These are phyloP conservation scores for Phaeosphaeria sp. DNA, from an alignment of 2,329 filamentous ascomycete species.

Conservation along the genomic window DNA sequence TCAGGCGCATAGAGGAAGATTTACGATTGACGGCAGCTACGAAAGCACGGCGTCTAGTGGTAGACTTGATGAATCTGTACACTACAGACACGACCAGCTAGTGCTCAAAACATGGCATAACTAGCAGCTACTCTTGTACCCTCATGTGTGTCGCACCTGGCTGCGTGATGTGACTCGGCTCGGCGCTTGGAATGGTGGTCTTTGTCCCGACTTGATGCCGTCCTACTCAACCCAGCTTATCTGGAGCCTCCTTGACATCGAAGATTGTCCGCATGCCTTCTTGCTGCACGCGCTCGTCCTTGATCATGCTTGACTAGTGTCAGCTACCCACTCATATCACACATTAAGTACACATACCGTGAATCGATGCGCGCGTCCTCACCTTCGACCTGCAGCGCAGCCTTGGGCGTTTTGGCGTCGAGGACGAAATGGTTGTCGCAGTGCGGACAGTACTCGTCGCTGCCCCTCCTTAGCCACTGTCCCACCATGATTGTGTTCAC, in stretches of 20 bases:
- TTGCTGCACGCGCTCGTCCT: conserved; percentile 78
- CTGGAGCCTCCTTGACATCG: conserved; percentile 75
- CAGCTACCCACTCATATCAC: neutral
- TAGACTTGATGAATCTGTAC: conserved; percentile 41
- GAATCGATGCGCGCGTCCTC: conserved; percentile 87
- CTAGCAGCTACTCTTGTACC: conserved; percentile 18
- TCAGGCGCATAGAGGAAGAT: conserved; percentile 30
- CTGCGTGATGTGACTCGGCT: conserved; percentile 14
- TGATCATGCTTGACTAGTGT: conserved; percentile 72
- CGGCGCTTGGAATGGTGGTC: conserved; percentile 5
- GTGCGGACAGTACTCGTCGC: conserved; percentile 98
- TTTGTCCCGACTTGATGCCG: neutral
- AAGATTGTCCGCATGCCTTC: conserved; percentile 72
- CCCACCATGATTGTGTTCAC: neutral
- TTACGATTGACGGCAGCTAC: conserved; percentile 30
- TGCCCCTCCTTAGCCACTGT: conserved; percentile 33
- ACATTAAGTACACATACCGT: conserved; percentile 52
- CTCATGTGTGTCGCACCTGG: neutral
- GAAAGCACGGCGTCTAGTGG: conserved; percentile 41
- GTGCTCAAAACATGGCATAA: conserved; percentile 35
- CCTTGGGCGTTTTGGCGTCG: conserved; percentile 84
- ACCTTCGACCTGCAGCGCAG: conserved; percentile 84
- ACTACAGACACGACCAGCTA: conserved; percentile 33
- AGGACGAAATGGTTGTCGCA: conserved; percentile 99
- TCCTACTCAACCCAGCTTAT: conserved; percentile 72